Evolutionary conservation across 352 stramenopile genomes (phyloP).

Genomic region (Blastocystis sp.): DNA sequence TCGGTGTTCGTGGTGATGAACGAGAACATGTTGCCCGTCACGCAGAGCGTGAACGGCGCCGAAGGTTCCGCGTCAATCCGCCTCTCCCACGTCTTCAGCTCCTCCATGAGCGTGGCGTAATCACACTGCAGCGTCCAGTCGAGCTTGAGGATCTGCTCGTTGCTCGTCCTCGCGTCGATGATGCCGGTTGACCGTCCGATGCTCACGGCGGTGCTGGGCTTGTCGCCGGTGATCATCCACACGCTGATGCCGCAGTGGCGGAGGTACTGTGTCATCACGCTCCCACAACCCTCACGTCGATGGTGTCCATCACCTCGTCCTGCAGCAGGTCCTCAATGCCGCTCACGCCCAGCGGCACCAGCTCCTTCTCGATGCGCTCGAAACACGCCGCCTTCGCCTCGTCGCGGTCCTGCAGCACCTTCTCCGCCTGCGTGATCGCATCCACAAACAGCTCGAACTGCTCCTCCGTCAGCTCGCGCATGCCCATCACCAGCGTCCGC

Average conservation of each 20-base stretch:
- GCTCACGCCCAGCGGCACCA: constrained; percentile 69
- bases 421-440: constrained; percentile 55
- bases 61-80: background rate
- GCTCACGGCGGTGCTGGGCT: constrained; percentile 76
- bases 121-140: background rate
- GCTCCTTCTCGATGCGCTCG: constrained; percentile 68
- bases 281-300: constrained; percentile 63
- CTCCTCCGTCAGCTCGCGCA: constrained; percentile 61
- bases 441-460: constrained; percentile 68
- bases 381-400: constrained; percentile 63
- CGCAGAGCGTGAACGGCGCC: constrained; percentile 15
- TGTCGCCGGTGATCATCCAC: constrained; percentile 79
- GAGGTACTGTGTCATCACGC: constrained; percentile 57
- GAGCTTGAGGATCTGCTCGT: background rate
- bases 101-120: background rate
- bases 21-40: constrained; percentile 41
- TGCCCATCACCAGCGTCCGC: constrained; percentile 71
- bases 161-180: background rate
- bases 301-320: constrained; percentile 70
- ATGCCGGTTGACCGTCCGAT: constrained; percentile 63
- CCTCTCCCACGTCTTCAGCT: background rate
- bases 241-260: constrained; percentile 73
- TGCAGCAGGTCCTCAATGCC: constrained; percentile 76
- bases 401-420: constrained; percentile 65
- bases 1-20: constrained; percentile 1